These are phyloP conservation scores for Polyporus arcularius DNA, from an alignment of 768 basidiomycete species.

Conservation along the genomic window DNA sequence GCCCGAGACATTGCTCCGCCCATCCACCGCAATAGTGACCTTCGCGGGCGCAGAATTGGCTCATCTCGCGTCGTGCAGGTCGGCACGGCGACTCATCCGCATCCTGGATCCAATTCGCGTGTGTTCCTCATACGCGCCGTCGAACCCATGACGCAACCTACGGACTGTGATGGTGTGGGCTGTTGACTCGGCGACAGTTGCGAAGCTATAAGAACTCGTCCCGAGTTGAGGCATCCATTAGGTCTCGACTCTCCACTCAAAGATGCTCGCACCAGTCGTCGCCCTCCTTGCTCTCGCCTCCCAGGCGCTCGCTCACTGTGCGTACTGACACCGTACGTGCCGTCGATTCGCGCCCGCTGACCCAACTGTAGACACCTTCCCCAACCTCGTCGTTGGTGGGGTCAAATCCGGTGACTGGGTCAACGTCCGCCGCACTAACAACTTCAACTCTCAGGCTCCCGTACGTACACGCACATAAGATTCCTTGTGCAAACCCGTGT, in stretches of 20 bases:
- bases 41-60: background rate
- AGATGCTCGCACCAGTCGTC: conserved; percentile 7
- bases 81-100: too few relatives aligned
- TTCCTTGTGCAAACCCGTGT: background rate
- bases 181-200: background rate
- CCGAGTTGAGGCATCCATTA: too few relatives aligned
- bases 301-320: conserved; percentile 27
- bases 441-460: conserved; percentile 30
- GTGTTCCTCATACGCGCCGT: too few relatives aligned
- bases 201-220: background rate
- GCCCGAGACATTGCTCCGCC: background rate
- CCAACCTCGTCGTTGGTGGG: conserved; percentile 28
- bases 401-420: conserved; percentile 27
- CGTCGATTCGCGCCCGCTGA: background rate
- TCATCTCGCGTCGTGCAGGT: background rate
- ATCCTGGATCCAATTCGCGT: too few relatives aligned
- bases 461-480: conserved; percentile 24
- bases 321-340: background rate
- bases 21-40: background rate
- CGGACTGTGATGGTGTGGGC: background rate
- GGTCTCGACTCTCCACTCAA: background rate
- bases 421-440: conserved; percentile 32
- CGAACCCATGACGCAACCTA: background rate
- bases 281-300: conserved; percentile 19
- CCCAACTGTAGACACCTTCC: conserved; percentile 29